Base-by-base conservation (phyloP, 2,329 filamentous ascomycete species). In the Aureobasidium sp. region DNA sequence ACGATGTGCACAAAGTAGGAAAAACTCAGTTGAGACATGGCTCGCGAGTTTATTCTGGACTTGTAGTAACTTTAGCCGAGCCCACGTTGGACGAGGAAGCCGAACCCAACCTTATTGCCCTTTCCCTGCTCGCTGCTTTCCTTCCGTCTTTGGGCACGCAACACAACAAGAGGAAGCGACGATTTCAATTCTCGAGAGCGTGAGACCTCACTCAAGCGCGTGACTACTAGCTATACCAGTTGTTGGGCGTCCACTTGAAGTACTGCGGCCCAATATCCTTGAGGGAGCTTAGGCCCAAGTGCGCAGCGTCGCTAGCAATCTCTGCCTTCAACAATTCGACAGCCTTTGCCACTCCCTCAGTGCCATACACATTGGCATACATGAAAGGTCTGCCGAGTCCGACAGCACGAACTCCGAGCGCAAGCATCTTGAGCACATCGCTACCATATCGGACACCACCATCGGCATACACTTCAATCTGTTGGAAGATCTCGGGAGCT, bases 381-480 rank as follows among this genome's bases (percentile, higher is more conserved):
- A 88, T 66, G 59, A 86, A 82, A 0, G 83, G 83, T 20, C 86
- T 75, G 0, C 86, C 87, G 10, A 89, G 74, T 0, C 85, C 85
- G 0, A 77, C 86, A 0, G 82, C 85, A 58, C 76, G 84, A 0
- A 84, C 86, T 0, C 87, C 86, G 0, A 89, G 73, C 56, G 84
- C 86, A 10, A 89, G 68, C 0, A 84, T 84, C 70, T 89, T 89
- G 66, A 89, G 79, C 3, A 89, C 81, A 68, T 89, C 86, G 0
- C 84, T 83, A 0, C 87, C 87, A 17, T 85, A 75, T 23, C 79
- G 78, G 32, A 89, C 78, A 0, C 87, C 87, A 0, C 86, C 85
- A 65, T 89, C 86, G 3, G 89, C 74, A 56, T 81, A 84, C 0
- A 89, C 80, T 67, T 87, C 83, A 70, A 88, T 77, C 59, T 74